These are phyloP conservation scores for Lasiodiplodia sp. DNA, from an alignment of 2,329 filamentous ascomycete genomes.

Conservation along the genomic window DNA sequence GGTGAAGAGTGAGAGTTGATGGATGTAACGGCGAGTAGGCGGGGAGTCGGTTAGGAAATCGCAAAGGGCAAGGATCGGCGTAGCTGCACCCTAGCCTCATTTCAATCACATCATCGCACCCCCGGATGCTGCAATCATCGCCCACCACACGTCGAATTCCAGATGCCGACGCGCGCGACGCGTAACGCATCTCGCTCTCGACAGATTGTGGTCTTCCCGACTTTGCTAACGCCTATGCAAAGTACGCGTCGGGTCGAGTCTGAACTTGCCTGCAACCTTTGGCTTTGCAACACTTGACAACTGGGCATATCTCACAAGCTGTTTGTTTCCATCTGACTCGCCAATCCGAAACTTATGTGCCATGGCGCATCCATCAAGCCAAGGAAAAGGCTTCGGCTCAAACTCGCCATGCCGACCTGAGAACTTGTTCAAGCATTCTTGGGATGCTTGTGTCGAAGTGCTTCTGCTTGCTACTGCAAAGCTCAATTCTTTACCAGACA, in stretches of 20 bases:
- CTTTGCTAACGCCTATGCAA: neutral
- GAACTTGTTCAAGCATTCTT: neutral
- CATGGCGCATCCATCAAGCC: neutral
- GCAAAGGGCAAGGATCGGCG: neutral
- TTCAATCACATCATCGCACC: conserved; percentile 24
- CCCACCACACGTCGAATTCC: neutral
- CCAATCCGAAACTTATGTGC: neutral
- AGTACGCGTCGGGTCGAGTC: neutral
- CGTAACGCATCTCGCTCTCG: neutral
- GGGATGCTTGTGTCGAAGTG: neutral
- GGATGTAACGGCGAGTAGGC: neutral
- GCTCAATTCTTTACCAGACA: too few relatives aligned
- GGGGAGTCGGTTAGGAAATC: neutral
- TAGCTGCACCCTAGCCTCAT: conserved; percentile 1
- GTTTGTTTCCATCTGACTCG: neutral
- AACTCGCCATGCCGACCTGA: neutral
- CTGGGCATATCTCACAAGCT: neutral
- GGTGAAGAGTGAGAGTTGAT: neutral
- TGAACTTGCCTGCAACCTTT: neutral
- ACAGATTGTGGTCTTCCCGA: neutral
- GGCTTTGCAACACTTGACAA: neutral
- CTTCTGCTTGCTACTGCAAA: neutral
- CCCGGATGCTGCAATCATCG: conserved; percentile 21
- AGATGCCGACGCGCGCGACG: conserved; percentile 7
- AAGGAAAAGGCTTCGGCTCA: neutral